Conservation (phyloP, 2,329 filamentous ascomycete species). For the Colletotrichum cordylinicola region DNA sequence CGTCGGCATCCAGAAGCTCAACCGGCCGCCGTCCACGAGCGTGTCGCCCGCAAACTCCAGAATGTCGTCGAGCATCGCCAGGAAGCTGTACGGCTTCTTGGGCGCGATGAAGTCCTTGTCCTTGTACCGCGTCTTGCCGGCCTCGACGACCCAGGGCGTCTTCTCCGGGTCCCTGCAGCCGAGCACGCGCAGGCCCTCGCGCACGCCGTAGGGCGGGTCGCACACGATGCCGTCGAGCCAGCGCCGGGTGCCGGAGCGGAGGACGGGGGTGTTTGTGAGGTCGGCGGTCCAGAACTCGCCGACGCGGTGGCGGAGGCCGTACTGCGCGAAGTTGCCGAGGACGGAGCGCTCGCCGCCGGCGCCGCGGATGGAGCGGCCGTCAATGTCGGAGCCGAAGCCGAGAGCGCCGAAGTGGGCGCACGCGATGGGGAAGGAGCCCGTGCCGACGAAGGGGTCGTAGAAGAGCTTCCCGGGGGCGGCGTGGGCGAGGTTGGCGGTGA, state of each 20-base stretch:
- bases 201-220: constrained; percentile 94
- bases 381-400: constrained; percentile 89
- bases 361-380: constrained; percentile 86
- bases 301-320: constrained; percentile 69
- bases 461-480: constrained; percentile 84
- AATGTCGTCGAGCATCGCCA: constrained; percentile 89
- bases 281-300: constrained; percentile 86
- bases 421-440: constrained; percentile 89
- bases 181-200: constrained; percentile 89
- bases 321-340: constrained; percentile 82
- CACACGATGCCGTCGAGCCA: constrained; percentile 91
- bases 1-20: constrained; percentile 98
- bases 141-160: constrained; percentile 64
- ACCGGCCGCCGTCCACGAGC: constrained; percentile 77
- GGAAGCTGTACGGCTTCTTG: constrained; percentile 91
- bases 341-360: constrained; percentile 58
- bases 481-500: constrained; percentile 90
- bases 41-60: constrained; percentile 79
- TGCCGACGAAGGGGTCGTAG: constrained; percentile 96
- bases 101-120: constrained; percentile 80
- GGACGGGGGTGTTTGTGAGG: constrained; percentile 84
- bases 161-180: constrained; percentile 74
- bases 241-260: constrained; percentile 42
- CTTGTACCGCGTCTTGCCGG: constrained; percentile 74
- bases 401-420: constrained; percentile 89